These are phyloP conservation scores for Centella asiatica DNA, from an alignment of 129 eudicot genomes.

Conservation along the genomic window DNA sequence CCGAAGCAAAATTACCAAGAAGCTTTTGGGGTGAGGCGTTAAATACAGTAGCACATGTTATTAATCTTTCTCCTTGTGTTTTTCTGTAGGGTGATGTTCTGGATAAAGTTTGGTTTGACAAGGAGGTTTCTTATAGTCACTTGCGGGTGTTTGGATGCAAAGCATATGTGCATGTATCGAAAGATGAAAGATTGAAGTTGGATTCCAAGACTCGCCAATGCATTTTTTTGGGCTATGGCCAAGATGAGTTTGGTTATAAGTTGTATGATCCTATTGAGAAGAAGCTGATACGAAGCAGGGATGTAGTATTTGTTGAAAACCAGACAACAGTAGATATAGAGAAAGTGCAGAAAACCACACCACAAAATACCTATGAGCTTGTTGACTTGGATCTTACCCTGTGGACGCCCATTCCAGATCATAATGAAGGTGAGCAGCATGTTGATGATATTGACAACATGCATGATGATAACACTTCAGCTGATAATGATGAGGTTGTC, in stretches of 20 bases:
- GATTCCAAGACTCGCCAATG: background rate
- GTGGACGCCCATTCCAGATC: no score
- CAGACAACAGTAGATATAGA: background rate
- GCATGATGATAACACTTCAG: background rate
- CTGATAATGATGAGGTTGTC: background rate
- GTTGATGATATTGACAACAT: background rate
- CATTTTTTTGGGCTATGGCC: background rate
- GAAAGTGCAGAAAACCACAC: no score
- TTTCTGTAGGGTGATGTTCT: background rate
- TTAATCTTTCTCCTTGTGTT: background rate
- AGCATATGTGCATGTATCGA: slow-evolving; percentile 12
- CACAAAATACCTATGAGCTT: background rate
- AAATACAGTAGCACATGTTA: background rate
- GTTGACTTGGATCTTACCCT: background rate
- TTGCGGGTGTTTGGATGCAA: slow-evolving; percentile 6
- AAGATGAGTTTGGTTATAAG: background rate
- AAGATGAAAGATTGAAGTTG: background rate
- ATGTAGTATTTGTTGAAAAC: slow-evolving; percentile 8
- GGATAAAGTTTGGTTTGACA: slow-evolving; percentile 1
- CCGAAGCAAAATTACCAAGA: background rate
- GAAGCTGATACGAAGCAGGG: background rate
- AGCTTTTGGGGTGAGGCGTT: slow-evolving; percentile 4
- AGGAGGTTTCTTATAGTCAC: background rate
- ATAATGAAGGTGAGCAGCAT: background rate
- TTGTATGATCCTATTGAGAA: background rate